These are phyloP conservation scores for Corrigiola litoralis DNA, from an alignment of 179 eudicot genomes.

Conservation along the genomic window DNA sequence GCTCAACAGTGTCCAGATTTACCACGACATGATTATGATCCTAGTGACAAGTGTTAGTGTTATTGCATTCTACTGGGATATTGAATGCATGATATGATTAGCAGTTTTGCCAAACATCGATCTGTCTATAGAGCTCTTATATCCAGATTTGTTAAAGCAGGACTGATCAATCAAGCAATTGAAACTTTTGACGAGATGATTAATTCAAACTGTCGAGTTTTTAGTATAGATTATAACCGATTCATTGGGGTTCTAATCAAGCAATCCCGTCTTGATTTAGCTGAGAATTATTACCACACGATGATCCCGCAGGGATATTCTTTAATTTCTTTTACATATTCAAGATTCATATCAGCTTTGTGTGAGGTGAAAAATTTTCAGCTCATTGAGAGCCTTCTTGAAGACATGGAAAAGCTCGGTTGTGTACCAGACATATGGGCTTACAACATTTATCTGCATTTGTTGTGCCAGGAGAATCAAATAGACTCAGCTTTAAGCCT, in stretches of 20 bases:
- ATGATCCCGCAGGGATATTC: conserved; percentile 71
- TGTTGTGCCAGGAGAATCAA: conserved; percentile 61
- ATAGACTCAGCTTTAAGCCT: conserved; percentile 55
- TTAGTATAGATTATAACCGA: conserved; percentile 80
- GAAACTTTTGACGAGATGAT: conserved; percentile 85
- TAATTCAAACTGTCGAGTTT: conserved; percentile 71
- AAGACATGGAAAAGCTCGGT: conserved; percentile 73
- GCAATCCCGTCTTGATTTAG: conserved; percentile 65
- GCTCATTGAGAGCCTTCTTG: conserved; percentile 52
- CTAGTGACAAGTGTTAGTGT: neutral
- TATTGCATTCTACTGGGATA: conserved; percentile 24
- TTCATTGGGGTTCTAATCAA: conserved; percentile 80
- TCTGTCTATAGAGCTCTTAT: conserved; percentile 68
- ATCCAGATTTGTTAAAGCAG: conserved; percentile 75
- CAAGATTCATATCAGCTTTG: conserved; percentile 77
- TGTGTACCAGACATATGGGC: conserved; percentile 83
- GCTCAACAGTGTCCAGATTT: conserved; percentile 7
- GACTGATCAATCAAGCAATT: conserved; percentile 75
- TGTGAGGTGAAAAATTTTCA: conserved; percentile 62
- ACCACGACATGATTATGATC: conserved; percentile 25
- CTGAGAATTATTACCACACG: conserved; percentile 55
- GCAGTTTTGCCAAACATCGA: conserved; percentile 56
- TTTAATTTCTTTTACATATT: conserved; percentile 76
- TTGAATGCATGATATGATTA: conserved; percentile 42
- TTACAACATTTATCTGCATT: conserved; percentile 66